These are phyloP conservation scores for Psidium guajava DNA, from an alignment of 345 rosid species.

Conservation along the genomic window DNA sequence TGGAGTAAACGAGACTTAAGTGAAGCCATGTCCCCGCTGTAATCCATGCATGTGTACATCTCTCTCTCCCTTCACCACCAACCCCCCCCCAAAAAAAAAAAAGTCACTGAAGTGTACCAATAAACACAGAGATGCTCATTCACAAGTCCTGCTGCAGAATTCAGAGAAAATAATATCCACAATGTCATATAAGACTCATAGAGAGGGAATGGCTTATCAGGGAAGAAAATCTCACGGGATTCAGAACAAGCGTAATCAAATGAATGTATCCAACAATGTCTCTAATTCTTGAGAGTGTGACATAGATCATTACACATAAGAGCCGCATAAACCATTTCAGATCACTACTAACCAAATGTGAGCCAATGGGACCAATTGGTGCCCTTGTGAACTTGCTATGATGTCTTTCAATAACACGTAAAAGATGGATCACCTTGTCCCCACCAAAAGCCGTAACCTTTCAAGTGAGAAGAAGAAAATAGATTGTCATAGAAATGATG, in stretches of 20 bases:
- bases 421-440: slow-evolving; percentile 62
- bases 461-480: neutral
- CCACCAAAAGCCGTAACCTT: slow-evolving; percentile 99
- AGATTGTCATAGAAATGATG: neutral
- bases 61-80: no score
- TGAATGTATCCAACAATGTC: neutral
- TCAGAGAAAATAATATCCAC: neutral
- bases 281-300: neutral
- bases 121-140: neutral
- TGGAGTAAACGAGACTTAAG: neutral
- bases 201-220: neutral
- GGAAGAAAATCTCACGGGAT: neutral
- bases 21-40: neutral
- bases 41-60: neutral
- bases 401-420: slow-evolving; percentile 61
- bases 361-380: slow-evolving; percentile 97
- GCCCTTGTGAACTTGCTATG: slow-evolving; percentile 48
- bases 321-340: neutral
- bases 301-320: neutral
- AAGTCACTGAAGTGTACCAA: neutral
- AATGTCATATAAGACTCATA: neutral
- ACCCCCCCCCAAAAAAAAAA: neutral
- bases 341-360: slow-evolving; percentile 63
- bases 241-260: neutral
- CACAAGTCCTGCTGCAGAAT: neutral